These are phyloP conservation scores for Gossypium sturtianum DNA, from an alignment of 345 rosid genomes.

Conservation along the genomic window DNA sequence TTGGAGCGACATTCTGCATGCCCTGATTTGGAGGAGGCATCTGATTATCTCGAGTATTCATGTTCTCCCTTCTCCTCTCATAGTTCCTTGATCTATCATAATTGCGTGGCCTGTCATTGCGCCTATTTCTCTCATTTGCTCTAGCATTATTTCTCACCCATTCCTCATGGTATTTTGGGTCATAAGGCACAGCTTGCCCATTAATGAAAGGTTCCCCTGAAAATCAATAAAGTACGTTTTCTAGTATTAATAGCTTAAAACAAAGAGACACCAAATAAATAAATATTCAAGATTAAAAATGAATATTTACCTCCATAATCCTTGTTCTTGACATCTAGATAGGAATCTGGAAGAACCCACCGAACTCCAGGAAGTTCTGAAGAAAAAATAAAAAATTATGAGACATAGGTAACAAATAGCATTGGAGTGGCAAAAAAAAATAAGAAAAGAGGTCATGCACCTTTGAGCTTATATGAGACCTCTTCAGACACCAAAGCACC, in stretches of 20 bases:
- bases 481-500: conserved; percentile 83
- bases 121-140: conserved; percentile 84
- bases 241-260: neutral
- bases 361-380: conserved; percentile 74
- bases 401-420: neutral
- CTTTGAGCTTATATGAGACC: conserved; percentile 66
- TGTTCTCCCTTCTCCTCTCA: conserved; percentile 86
- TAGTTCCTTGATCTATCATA: conserved; percentile 73
- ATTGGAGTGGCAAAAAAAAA: neutral
- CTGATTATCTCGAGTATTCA: conserved; percentile 23
- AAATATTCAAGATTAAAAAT: neutral
- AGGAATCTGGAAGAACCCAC: conserved; percentile 99
- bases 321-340: conserved; percentile 82
- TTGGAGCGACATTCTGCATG: conserved; percentile 32
- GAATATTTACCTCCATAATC: conserved; percentile 78
- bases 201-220: conserved; percentile 95
- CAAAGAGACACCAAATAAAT: neutral
- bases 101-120: conserved; percentile 74
- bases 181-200: conserved; percentile 94
- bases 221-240: neutral
- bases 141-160: conserved; percentile 90
- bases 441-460: conserved; percentile 22
- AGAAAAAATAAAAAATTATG: neutral
- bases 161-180: conserved; percentile 93
- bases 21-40: conserved; percentile 30